Evolutionary conservation across 305 asterid genomes (phyloP), one percentile per base, ranked within the genome.

Genomic region (Ajuga reptans): DNA sequence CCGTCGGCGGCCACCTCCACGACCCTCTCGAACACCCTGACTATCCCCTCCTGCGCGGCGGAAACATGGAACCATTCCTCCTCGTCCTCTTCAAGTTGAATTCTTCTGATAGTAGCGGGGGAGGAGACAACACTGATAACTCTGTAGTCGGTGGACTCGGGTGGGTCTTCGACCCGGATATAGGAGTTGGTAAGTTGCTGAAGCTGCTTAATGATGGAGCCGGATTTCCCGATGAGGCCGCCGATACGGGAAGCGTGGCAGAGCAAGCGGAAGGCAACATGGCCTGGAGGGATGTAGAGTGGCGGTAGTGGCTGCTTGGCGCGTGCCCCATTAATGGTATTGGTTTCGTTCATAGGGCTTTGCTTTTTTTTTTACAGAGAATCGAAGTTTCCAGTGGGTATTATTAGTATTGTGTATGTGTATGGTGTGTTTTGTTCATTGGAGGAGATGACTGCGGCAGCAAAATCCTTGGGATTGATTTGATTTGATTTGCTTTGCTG

Each of bases 241-340:
- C 96, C 93, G 46, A 84, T 73, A 27, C 91, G 89, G 11, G 96
- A 86, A 1, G 83, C 78, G 76, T 86, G 95, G 80, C 95, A 86
- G 84, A 90, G 85, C 41, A 87, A 47, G 46, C 96, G 86, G 84
- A 90, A 84, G 51, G 78, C 82, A 0, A 86, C 84, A 49, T 81
- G 80, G 42, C 87, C 87, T 1, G 79, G 68, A 0, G 88, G 90
- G 29, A 84, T 60, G 18, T 59, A 74, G 12, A 79, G 78, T 0
- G 88, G 84, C 57, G 77, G 79, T 5, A 71, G 83, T 0, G 81
- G 79, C 3, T 74, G 83, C 65, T 72, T 72, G 66, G 47, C 39
- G 47, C 72, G 82, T n/a, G 64, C 5, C 51, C 6, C 29, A 33
- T 17, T 15, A 9, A 17, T 41, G 72, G 53, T 1, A 58, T 27